Evolutionary conservation across 768 basidiomycete species (phyloP).

Genomic region (Asterophora lycoperdoides): DNA sequence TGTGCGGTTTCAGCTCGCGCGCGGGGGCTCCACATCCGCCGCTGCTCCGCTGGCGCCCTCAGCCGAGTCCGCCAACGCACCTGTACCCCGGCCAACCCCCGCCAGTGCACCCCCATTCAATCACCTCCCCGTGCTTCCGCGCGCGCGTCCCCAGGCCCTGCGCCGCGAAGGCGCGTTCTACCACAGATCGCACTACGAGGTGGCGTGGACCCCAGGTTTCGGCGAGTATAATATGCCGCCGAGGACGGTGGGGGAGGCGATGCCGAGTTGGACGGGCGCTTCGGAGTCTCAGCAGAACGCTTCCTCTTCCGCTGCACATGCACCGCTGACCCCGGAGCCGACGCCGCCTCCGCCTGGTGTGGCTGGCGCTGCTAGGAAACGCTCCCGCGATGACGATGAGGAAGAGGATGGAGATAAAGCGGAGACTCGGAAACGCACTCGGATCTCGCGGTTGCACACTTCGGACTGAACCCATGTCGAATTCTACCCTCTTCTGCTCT

Average conservation of each 20-base stretch:
- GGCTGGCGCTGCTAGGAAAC: neutral
- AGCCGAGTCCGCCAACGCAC: neutral
- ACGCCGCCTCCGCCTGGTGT: neutral
- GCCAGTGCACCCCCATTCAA: conserved; percentile 11
- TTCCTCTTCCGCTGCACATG: neutral
- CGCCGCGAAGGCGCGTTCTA: conserved; percentile 15
- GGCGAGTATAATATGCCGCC: conserved; percentile 9
- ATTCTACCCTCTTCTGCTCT: neutral
- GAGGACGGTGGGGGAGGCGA: conserved; percentile 5
- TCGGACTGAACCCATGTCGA: no score
- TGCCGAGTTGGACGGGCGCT: neutral
- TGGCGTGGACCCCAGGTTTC: conserved; percentile 14
- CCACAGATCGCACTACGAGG: conserved; percentile 12
- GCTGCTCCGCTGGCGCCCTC: no score
- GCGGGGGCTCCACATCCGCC: neutral
- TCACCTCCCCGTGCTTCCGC: conserved; percentile 7
- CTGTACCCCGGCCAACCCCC: neutral
- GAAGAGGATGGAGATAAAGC: conserved; percentile 6
- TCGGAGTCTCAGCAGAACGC: no score
- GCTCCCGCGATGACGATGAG: neutral
- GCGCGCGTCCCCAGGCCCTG: conserved; percentile 2
- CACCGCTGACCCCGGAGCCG: neutral
- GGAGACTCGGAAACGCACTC: neutral
- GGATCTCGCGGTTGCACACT: no score
- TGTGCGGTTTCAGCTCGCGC: neutral